These are phyloP conservation scores for Ceratonia siliqua DNA, from an alignment of 306 rosid genomes.

Conservation along the genomic window DNA sequence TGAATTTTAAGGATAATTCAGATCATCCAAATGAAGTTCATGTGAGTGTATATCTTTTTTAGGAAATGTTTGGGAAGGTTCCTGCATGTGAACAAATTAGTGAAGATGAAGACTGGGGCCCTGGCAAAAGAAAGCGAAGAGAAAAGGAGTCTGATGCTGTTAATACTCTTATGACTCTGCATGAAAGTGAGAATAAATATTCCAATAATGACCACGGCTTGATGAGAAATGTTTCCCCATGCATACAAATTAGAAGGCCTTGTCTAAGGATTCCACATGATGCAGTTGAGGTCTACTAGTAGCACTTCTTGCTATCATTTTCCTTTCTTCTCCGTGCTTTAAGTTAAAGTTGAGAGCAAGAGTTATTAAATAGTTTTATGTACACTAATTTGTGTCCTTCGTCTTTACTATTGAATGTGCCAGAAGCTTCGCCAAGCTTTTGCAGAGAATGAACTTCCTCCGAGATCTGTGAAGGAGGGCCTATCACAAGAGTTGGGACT, in stretches of 20 bases:
- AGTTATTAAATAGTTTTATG: not conserved
- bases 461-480: constrained; percentile 65
- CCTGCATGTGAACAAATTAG: constrained; percentile 65
- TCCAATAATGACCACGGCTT: constrained; percentile 30
- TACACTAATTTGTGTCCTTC: constrained; percentile 25
- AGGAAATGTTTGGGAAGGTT: constrained; percentile 96
- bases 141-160: constrained; percentile 86
- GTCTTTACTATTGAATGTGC: constrained; percentile 35
- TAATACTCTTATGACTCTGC: constrained; percentile 80
- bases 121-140: constrained; percentile 66
- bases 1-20: no score
- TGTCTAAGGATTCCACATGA: constrained; percentile 72
- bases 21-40: no score
- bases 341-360: constrained; percentile 8
- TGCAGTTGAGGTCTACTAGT: constrained; percentile 69
- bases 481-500: constrained; percentile 86
- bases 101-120: constrained; percentile 98
- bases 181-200: constrained; percentile 58
- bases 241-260: constrained; percentile 45
- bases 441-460: constrained; percentile 79
- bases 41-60: constrained; percentile 8
- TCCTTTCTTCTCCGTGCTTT: not conserved
- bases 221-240: constrained; percentile 30
- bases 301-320: constrained; percentile 23
- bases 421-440: constrained; percentile 91